phyloP scores from a whole-genome alignment of 2,329 filamentous ascomycete species.

The Albifimbria verrucaria region DNA sequence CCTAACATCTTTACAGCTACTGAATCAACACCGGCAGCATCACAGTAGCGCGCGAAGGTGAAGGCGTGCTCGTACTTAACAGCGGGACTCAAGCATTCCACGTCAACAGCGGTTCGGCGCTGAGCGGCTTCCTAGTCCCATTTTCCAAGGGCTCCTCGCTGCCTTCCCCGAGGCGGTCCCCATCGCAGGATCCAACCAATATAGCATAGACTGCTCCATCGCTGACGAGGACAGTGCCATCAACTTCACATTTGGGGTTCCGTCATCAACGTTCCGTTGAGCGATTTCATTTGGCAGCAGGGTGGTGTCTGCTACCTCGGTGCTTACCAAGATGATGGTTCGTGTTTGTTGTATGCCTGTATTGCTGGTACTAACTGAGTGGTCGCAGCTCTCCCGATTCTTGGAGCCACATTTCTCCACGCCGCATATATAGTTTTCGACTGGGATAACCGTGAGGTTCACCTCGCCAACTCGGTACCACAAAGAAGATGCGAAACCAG shows the following conservation, averaged over 20 bases:
- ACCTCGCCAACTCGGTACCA: constrained; percentile 18
- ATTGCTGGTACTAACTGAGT: neutral
- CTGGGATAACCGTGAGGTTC: constrained; percentile 26
- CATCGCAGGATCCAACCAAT: constrained; percentile 36
- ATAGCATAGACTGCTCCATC: constrained; percentile 44
- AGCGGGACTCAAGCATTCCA: constrained; percentile 40
- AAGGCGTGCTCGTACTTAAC: neutral
- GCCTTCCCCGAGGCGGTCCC: constrained; percentile 43
- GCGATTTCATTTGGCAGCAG: constrained; percentile 43
- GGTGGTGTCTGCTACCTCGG: constrained; percentile 38
- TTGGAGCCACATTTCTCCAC: constrained; percentile 37
- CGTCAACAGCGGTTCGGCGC: constrained; percentile 64
- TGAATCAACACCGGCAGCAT: constrained; percentile 21
- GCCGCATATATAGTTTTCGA: constrained; percentile 34
- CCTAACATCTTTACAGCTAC: neutral
- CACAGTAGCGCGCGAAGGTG: neutral
- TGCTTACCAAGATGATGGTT: constrained; percentile 37
- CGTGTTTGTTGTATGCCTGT: neutral
- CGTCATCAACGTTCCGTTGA: constrained; percentile 40
- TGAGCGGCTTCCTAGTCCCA: constrained; percentile 62
- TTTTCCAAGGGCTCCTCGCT: constrained; percentile 43
- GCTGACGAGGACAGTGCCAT: constrained; percentile 34
- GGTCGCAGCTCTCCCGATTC: constrained; percentile 11
- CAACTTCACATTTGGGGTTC: constrained; percentile 46
- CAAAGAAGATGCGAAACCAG: constrained; percentile 19